These are phyloP conservation scores for Colletotrichum musae DNA, from an alignment of 2,329 filamentous ascomycete species.

Conservation along the genomic window DNA sequence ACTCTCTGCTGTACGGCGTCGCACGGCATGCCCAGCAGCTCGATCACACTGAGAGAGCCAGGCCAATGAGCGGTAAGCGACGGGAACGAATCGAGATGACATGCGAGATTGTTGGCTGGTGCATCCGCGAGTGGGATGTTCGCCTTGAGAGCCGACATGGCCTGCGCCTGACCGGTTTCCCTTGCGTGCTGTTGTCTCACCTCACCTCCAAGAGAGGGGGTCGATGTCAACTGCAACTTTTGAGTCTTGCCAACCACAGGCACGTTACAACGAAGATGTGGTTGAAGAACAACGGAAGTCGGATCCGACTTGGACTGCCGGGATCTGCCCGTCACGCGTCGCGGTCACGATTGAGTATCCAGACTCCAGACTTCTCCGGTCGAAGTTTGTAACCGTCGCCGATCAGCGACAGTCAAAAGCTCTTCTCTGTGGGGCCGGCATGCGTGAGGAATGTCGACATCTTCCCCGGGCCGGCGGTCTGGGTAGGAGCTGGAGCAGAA, in stretches of 20 bases:
- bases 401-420: conserved; percentile 2
- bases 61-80: not conserved
- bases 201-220: not conserved
- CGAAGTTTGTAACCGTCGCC: not conserved
- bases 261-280: conserved; percentile 19
- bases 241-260: conserved; percentile 6
- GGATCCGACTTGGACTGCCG: not conserved
- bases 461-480: conserved; percentile 15
- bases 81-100: conserved; percentile 17
- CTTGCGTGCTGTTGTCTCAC: conserved; percentile 26
- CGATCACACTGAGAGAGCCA: not conserved
- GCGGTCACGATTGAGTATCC: not conserved
- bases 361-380: not conserved
- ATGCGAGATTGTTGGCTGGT: conserved; percentile 14
- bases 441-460: conserved; percentile 12
- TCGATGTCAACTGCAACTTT: conserved; percentile 13
- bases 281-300: not conserved
- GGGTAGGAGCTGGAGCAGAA: not conserved
- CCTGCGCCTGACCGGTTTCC: conserved; percentile 1
- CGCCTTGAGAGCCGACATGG: not conserved
- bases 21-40: conserved; percentile 6
- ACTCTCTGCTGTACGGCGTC: not conserved
- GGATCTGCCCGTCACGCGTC: conserved; percentile 7
- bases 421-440: not conserved
- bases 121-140: not conserved